Evolutionary conservation across 2,329 filamentous ascomycete genomes (phyloP).

Genomic region (Diaporthe longicolla): DNA sequence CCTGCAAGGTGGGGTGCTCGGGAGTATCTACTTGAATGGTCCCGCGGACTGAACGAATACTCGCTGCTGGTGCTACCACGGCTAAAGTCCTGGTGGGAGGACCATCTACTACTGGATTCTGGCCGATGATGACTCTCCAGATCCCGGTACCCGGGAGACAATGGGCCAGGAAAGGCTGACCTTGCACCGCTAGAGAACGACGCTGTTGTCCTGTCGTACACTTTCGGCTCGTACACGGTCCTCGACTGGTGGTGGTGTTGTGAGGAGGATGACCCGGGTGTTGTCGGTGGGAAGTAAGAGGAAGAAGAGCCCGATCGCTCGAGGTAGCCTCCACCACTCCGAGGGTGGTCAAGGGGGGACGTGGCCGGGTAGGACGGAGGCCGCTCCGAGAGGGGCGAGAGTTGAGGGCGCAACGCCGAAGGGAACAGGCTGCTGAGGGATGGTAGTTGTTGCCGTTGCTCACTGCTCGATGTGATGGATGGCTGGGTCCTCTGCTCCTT

Average conservation of each 20-base stretch:
- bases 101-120: conserved; percentile 56
- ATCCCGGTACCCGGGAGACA: conserved; percentile 61
- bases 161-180: conserved; percentile 57
- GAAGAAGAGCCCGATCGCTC: conserved; percentile 57
- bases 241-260: conserved; percentile 56
- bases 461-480: conserved; percentile 25
- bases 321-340: conserved; percentile 54
- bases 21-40: conserved; percentile 44
- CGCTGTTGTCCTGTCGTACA: conserved; percentile 57
- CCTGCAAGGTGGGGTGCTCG: conserved; percentile 53
- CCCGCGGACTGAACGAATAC: conserved; percentile 61
- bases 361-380: conserved; percentile 57
- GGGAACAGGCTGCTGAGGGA: conserved; percentile 71
- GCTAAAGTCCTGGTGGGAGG: conserved; percentile 56
- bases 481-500: conserved; percentile 50
- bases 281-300: conserved; percentile 63
- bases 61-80: conserved; percentile 56
- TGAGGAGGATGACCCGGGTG: conserved; percentile 52
- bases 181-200: conserved; percentile 51
- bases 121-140: conserved; percentile 52
- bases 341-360: conserved; percentile 64
- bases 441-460: conserved; percentile 65
- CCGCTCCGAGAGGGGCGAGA: conserved; percentile 63
- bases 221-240: conserved; percentile 61
- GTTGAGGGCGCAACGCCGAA: conserved; percentile 58